Base-by-base conservation (phyloP, 2,329 filamentous ascomycete species). In the Hymenoscyphus salicellus region DNA sequence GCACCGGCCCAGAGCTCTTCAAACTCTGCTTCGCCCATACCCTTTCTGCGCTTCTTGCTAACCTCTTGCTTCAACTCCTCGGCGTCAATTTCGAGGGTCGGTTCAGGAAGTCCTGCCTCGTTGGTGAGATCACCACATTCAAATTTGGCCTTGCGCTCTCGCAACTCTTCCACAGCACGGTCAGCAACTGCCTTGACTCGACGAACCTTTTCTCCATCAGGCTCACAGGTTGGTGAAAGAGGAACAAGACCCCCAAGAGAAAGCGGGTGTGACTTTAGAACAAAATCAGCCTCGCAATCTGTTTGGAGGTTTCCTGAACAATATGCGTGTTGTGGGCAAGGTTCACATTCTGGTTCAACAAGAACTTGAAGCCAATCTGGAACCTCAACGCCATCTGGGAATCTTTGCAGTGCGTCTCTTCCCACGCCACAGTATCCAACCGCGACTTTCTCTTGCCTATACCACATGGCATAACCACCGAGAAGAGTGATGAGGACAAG, bases 391-490 rank as follows among this genome's bases (percentile, higher is more conserved):
- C 87, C 84, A 11, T 83, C 67, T 57, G 79, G 77, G 16, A 80
- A 71, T 28, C 79, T 68, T 32, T 66, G 63, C 16, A 78, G 80
- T 1, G 82, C 85, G 58, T 86, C 81, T 61, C 88, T 86, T 28
- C 90, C 95, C 61, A 96, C 85, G 14, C 93, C 93, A 75, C 95
- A 99, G 75, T 96, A 99, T 38, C 96, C 95, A 23, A 98, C 92
- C 17, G 92, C 90, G n/a, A 97, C 81, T 82, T 98, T 98, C 78
- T 99, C 95, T 75, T 97, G 92, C 58, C 94, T 84, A 80, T 93
- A 99, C 85, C 93, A 95, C 8, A 86, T 86, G 33, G 84, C 89
- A 68, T 96, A 92, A 0, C 89, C 87, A 36, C 84, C 84, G 6
- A 95, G 77, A 10, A 95, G 78, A 0, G 89, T 88, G 23, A 90